Evolutionary conservation across 768 basidiomycete genomes (phyloP), one percentile per base, ranked within the genome.

Genomic region (Scleroderma bovista): DNA sequence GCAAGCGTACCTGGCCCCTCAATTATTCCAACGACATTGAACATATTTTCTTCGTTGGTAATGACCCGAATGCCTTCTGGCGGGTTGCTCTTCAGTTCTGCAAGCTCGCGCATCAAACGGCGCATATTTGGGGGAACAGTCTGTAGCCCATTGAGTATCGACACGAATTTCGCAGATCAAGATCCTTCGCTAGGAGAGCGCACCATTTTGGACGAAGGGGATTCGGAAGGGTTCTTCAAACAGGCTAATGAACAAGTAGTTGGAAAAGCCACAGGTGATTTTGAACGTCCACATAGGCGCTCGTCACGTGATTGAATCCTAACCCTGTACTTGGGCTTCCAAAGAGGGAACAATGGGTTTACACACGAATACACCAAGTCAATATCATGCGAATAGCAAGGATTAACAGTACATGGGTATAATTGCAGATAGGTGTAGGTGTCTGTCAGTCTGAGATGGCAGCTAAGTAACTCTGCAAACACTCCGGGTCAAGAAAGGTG

Each of bases 21-120:
- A 16, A 97, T 89, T 46, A 93, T 83, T 1, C 93, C 93, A 1
- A 82, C 86, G 36, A 97, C 76, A 62, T 91, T 86, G 19, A 93
- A 71, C 72, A 95, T 83, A 61, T 95, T 89, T 61, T 94, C 89
- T 46, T 96, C 93, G 53, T 75, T 86, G 3, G 86, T 81, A 48
- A 85, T 79, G 24, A 96, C 77, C 58, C 93, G 83, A 63, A 96
- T 91, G n/a, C 93, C 93, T 61, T 96, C 93, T 12, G 88, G 88
- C 32, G 93, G 93, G 54, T 74, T 84, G 53, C 76, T 85, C 68
- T 84, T 82, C 51, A 97, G 79, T 58, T 88, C 84, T 34, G 74
- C 77, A 39, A 93, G 76, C 70, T 96, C 93, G 47, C 88, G 83
- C 78, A 94, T 87, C 61, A 96, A 72, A 53, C 89, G 85, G 56